These are phyloP conservation scores for Heteromeles arbutifolia DNA, from an alignment of 306 rosid genomes.

Conservation along the genomic window DNA sequence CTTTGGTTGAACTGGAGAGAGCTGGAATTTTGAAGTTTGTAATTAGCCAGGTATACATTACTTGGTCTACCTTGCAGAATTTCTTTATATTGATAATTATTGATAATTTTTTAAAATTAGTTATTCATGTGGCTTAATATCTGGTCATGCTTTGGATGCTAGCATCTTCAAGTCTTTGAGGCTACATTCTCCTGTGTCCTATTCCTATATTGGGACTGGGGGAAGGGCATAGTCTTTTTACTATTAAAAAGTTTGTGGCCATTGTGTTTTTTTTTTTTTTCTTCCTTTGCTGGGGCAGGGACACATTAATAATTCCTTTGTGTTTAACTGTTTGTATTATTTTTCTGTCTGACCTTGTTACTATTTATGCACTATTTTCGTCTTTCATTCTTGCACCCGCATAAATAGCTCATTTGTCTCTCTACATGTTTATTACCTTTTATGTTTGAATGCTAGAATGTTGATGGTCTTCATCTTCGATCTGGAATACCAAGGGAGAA, in stretches of 20 bases:
- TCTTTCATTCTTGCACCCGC: not conserved
- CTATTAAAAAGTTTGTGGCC: not conserved
- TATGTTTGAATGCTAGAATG: conserved; percentile 56
- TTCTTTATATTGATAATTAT: not conserved
- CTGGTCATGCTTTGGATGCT: conserved; percentile 6
- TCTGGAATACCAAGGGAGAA: conserved; percentile 97
- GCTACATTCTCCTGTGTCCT: not conserved
- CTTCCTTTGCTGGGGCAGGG: not conserved
- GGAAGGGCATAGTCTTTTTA: not conserved
- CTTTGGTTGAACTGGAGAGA: conserved; percentile 74
- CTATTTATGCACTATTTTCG: not conserved
- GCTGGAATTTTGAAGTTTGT: conserved; percentile 82
- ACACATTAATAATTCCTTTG: not conserved
- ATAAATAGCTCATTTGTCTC: not conserved
- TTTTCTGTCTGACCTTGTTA: not conserved
- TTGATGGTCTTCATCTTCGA: conserved; percentile 98
- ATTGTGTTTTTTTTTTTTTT: not conserved
- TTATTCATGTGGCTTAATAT: not conserved
- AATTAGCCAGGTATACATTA: conserved; percentile 68
- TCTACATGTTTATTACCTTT: not conserved
- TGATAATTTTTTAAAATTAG: not conserved
- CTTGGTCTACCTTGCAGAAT: not conserved
- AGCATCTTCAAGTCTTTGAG: not conserved
- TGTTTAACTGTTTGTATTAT: too few relatives aligned
- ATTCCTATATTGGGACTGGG: not conserved